Evolutionary conservation across 768 basidiomycete species (phyloP).

Genomic region (Russula abietina): DNA sequence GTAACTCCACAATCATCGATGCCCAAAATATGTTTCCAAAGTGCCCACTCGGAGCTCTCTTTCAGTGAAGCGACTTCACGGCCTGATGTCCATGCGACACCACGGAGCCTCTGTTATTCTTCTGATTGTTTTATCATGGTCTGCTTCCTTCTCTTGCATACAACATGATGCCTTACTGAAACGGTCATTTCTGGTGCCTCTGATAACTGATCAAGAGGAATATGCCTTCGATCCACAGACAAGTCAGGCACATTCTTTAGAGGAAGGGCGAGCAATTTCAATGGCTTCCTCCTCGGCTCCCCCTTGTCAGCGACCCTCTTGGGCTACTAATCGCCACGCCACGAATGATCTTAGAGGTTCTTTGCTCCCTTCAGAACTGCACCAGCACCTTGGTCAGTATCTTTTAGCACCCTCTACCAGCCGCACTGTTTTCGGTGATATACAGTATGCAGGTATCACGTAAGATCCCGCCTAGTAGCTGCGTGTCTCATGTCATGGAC

Average conservation of each 20-base stretch:
- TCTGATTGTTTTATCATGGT: background rate
- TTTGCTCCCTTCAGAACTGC: background rate
- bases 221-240: background rate
- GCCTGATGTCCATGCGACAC: background rate
- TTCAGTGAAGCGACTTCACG: background rate
- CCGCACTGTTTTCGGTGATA: background rate
- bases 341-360: background rate
- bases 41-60: background rate
- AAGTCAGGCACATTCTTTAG: background rate
- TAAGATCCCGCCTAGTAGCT: background rate
- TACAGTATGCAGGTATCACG: background rate
- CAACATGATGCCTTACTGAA: background rate
- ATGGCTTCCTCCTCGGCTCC: background rate
- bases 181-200: background rate
- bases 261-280: background rate
- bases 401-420: background rate
- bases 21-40: no score
- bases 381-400: background rate
- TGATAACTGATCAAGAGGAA: background rate
- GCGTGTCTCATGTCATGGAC: background rate
- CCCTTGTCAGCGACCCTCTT: background rate
- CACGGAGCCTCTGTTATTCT: background rate
- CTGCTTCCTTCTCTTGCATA: background rate
- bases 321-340: conserved; percentile 12
- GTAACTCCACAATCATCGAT: no score